Percentiles rank a stretch among this genome's conserved stretches.
These are phyloP conservation scores for Penicillium concentricum DNA, from an alignment of 2,329 filamentous ascomycete species.

Conservation along the genomic window DNA sequence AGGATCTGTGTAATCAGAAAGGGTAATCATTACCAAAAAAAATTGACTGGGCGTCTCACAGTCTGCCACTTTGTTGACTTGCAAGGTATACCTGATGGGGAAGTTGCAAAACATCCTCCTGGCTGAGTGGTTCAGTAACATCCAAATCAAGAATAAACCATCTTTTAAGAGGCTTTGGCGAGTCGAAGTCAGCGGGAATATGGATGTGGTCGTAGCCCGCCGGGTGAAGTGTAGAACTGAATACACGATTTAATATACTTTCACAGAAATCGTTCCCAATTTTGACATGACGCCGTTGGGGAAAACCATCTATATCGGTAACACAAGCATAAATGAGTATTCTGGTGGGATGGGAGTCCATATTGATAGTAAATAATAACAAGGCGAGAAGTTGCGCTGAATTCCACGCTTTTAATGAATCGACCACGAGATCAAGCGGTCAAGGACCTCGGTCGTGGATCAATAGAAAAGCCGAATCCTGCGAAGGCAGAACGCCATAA, in stretches of 20 bases:
- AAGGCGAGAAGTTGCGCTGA: background rate
- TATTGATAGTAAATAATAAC: background rate
- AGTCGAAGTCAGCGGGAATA: conserved; percentile 22
- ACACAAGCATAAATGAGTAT: conserved; percentile 18
- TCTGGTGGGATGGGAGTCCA: conserved; percentile 2
- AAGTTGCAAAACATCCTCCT: conserved; percentile 12
- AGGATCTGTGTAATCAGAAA: conserved; percentile 12
- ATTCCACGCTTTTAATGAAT: background rate
- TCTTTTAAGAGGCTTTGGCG: conserved; percentile 12
- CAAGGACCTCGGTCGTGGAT: background rate
- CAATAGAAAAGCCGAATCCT: background rate
- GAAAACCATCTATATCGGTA: conserved; percentile 19
- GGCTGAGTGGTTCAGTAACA: conserved; percentile 9
- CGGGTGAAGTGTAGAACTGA: conserved; percentile 13
- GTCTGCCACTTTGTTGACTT: conserved; percentile 19
- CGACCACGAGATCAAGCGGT: background rate
- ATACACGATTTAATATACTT: conserved; percentile 12
- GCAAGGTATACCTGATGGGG: conserved; percentile 21
- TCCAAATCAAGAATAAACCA: conserved; percentile 24
- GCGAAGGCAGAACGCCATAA: too few species aligned
- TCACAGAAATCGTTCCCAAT: conserved; percentile 16
- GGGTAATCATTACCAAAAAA: background rate
- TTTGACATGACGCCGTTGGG: conserved; percentile 18
- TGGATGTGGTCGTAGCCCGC: conserved; percentile 21
- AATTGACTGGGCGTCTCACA: conserved; percentile 1